These are phyloP conservation scores for Trichoderma gracile DNA, from an alignment of 2,329 filamentous ascomycete species.

Conservation along the genomic window DNA sequence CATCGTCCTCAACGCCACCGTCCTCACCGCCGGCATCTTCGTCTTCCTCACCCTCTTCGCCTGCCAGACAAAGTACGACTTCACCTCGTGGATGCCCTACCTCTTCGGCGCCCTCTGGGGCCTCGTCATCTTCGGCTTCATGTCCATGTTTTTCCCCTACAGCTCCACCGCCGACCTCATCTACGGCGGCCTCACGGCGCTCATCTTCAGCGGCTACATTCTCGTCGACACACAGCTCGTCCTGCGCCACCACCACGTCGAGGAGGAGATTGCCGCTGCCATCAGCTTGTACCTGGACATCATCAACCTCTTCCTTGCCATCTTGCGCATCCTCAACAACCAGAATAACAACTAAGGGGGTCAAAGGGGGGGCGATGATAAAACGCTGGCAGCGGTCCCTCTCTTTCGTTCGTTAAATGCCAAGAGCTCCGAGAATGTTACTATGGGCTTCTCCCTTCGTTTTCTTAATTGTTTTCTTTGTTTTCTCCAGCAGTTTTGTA, in stretches of 20 bases:
- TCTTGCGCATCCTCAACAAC: constrained; percentile 93
- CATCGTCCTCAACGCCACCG: constrained; percentile 85
- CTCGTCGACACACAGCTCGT: constrained; percentile 95
- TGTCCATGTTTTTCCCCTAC: constrained; percentile 84
- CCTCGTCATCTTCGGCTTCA: constrained; percentile 88
- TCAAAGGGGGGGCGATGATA: not conserved
- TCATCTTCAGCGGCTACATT: constrained; percentile 94
- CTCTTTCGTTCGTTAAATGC: not conserved
- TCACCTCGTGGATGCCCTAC: constrained; percentile 95
- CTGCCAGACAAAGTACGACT: constrained; percentile 97
- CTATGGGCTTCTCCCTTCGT: not conserved
- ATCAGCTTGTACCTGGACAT: constrained; percentile 96
- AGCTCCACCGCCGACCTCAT: constrained; percentile 79
- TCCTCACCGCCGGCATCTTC: constrained; percentile 84
- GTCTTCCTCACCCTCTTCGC: constrained; percentile 82
- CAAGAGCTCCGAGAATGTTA: not conserved
- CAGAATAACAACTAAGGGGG: constrained; percentile 79
- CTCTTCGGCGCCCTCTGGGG: constrained; percentile 90
- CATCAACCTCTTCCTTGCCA: constrained; percentile 95
- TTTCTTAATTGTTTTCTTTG: not conserved
- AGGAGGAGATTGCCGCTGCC: constrained; percentile 94
- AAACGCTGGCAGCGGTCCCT: not conserved
- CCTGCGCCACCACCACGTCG: constrained; percentile 93
- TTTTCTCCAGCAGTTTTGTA: not conserved
- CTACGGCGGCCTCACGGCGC: constrained; percentile 77